Evolutionary conservation across 2,329 filamentous ascomycete genomes (phyloP), one percentile per base, ranked within the genome.

Genomic region (Paradendryphiella salina): DNA sequence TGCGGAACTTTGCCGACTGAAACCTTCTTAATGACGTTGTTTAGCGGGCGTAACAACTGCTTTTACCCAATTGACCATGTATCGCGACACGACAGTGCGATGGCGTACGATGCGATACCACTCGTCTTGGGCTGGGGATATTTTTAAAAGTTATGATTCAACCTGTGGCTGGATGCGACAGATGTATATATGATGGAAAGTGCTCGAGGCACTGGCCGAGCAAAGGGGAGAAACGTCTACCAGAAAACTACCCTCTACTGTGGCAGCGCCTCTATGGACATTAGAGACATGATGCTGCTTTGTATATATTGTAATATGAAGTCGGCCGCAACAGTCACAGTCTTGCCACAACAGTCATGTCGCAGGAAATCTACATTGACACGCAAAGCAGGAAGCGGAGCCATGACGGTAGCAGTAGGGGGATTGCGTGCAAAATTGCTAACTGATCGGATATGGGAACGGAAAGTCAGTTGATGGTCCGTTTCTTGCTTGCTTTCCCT

Each of bases 31-130:
- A 61, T 65, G 40, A 54, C 54, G 54, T 57, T 64, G 60, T 65
- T 65, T 63, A 70, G 69, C 66, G 65, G 66, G 68, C 63, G 67
- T 56, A 55, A 57, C 47, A 31, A 50, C 39, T 46, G 47, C 40
- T 48, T 43, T 47, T 38, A 45, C 46, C 42, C 20, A 23, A 43
- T 31, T 21, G 41, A 46, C 54, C 17, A 60, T 45, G 47, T 55
- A 46, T 54, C 32, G 54, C 28, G 54, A 47, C 51, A 56, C 28
- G 54, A 47, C 51, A 64, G 59, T 57, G 65, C 54, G 52, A 59
- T 47, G 61, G 67, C 63, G 63, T 65, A 67, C 46, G 43, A 50
- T 35, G 36, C 28, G 51, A 52, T 26, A 44, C 43, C 32, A 44
- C 21, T 46, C 49, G 49, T 48, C 35, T 40, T 31, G 37, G 15